Evolutionary conservation across 352 stramenopile genomes (phyloP), one percentile per base, ranked within the genome.

Genomic region (Globisporangium carolinianum): DNA sequence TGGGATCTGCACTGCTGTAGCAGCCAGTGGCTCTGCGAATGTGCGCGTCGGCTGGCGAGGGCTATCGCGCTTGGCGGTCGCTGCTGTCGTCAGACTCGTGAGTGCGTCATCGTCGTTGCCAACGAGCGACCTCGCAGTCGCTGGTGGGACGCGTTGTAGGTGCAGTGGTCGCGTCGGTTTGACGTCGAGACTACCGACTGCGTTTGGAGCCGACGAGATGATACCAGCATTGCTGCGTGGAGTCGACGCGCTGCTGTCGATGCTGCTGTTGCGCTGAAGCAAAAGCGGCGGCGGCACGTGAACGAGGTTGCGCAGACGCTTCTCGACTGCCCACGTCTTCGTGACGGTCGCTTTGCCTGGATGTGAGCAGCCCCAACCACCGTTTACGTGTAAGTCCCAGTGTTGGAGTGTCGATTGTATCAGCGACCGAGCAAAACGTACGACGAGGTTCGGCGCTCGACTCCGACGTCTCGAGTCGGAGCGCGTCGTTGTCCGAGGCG

Each of bases 271-370:
- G 9, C 51, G 54, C 24, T 32, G 24, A 32, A 32, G 24, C 24
- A 32, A 66, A 32, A 87, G 52, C 6, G 72, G 78, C 36, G 63
- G 12, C 47, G 75, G 78, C 4, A 86, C 64, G 35, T 57, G 42
- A 24, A 78, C 66, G 36, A 86, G 61, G 41, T 78, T 75, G 39
- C 72, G 67, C 8, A 88, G 68, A 12, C 71, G 69, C 35, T 68
- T 73, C 58, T 88, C 75, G 5, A 86, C 75, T 47, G 78, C 78
- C 78, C 78, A 88, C 5, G 70, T 82, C 42, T 67, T 63, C 3
- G 66, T 76, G n/a, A 73, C 52, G 14, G 66, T 71, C 48, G 47
- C 38, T 39, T 52, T 51, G 1, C 15, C 65, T 69, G 58, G 24
- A 14, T 5, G 3, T 9, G 14, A 55, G 53, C 37, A 39, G 4